These are phyloP conservation scores for Suillus bovinus DNA, from an alignment of 768 basidiomycete species.

Conservation along the genomic window DNA sequence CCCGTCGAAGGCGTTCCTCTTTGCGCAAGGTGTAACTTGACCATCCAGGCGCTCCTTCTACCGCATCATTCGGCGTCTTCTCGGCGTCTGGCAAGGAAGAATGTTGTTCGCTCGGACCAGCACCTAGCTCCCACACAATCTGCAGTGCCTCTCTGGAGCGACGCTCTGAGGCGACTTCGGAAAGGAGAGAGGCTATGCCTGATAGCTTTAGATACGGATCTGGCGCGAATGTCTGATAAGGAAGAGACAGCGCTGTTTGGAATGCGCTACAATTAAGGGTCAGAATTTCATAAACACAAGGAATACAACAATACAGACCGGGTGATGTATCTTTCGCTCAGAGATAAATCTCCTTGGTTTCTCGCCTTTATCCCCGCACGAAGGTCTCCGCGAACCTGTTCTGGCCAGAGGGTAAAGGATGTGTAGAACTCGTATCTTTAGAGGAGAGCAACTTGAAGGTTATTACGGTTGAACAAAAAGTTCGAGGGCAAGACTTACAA, in stretches of 20 bases:
- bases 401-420: conserved; percentile 66
- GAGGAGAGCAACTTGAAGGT: background rate
- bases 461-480: background rate
- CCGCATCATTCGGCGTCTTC: background rate
- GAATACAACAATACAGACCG: conserved; percentile 42
- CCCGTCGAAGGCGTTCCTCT: conserved; percentile 43
- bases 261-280: conserved; percentile 47
- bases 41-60: conserved; percentile 17
- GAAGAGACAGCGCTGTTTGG: conserved; percentile 50
- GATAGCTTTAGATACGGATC: conserved; percentile 66
- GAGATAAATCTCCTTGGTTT: conserved; percentile 51
- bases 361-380: conserved; percentile 66
- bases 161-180: conserved; percentile 42
- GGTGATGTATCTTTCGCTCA: conserved; percentile 52
- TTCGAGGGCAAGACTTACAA: conserved; percentile 34
- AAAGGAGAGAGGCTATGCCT: conserved; percentile 64
- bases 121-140: conserved; percentile 24
- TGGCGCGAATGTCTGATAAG: conserved; percentile 33
- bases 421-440: conserved; percentile 56
- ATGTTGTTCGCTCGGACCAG: conserved; percentile 1
- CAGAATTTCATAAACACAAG: background rate
- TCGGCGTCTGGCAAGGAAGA: conserved; percentile 9
- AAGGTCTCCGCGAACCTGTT: conserved; percentile 60
- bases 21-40: conserved; percentile 28
- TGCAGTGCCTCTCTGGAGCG: conserved; percentile 29